Evolutionary conservation across 2,329 filamentous ascomycete species (phyloP), one percentile per base, ranked within the genome.

Genomic region (Exophiala sideris): DNA sequence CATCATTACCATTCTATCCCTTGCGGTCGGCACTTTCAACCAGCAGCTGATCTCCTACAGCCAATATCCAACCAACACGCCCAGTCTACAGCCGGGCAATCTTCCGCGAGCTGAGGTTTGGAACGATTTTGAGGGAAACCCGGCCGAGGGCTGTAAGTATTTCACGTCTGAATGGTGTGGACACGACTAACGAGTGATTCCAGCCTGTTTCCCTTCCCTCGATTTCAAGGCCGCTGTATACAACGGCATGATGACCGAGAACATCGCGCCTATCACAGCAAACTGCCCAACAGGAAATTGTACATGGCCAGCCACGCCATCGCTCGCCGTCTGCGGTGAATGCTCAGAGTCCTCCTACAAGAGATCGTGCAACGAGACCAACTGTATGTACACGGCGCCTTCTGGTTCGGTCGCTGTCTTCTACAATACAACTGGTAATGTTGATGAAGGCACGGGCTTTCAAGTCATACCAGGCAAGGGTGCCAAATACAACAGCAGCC

Each of bases 221-320:
- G 29, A 47, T 18, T n/a, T 47, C 4, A 47, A 47, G 29, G 44
- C 42, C 36, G 54, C 38, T 11, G 35, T 50, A 8, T 33, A 54
- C 36, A 50, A 18, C 8, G n/a, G 21, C 14, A 32, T 45, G 20
- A 16, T 47, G 11, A 16, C 34, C 18, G 45, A 20, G 5, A 16
- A 38, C 14, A 45, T 21, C 20, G 46, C 35, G 11, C 34, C 32
- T 8, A 38, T 38, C 11, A 38, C 35, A 1, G 35, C 35, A 38
- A 38, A 12, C 5, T 57, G 54, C 29, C 45, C 45, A n/a, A 57
- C 50, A 5, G 51, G 45, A 8, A 57, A 57, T 46, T 57, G 50
- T 24, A 54, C 54, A 7, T 57, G 48, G 45, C 54, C 54, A 24
- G 39, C 45, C 7, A 57, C 54, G 12, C 51, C 51, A 8, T 50